Evolutionary conservation across 2,329 filamentous ascomycete species (phyloP).

Genomic region (Xylaria polymorpha): DNA sequence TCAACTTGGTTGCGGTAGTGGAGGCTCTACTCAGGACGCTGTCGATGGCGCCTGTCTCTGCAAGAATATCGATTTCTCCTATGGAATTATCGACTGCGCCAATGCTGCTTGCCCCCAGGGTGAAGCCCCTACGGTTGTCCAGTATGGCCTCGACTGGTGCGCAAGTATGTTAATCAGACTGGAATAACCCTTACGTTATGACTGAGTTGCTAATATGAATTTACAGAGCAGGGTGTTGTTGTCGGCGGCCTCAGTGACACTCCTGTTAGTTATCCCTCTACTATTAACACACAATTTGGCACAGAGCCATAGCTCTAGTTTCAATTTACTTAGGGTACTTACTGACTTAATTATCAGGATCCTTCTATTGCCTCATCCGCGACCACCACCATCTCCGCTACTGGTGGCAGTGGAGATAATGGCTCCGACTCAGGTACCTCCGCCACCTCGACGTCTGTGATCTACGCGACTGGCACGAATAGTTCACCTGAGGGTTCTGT

Average conservation of each 20-base stretch:
- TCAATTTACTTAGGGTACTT: neutral
- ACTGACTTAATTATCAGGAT: conserved; percentile 34
- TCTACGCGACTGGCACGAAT: conserved; percentile 38
- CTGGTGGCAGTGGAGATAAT: neutral
- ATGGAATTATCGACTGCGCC: conserved; percentile 53
- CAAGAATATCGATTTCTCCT: conserved; percentile 54
- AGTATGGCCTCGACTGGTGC: conserved; percentile 49
- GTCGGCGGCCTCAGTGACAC: conserved; percentile 35
- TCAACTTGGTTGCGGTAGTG: conserved; percentile 59
- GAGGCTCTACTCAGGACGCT: conserved; percentile 40
- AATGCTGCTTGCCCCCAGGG: conserved; percentile 41
- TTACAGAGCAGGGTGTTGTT: conserved; percentile 43
- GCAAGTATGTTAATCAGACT: conserved; percentile 42
- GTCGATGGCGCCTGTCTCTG: conserved; percentile 56
- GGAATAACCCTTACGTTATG: neutral
- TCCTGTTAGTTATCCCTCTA: conserved; percentile 25
- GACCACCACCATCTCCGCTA: conserved; percentile 5
- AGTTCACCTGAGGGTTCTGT: conserved; percentile 31
- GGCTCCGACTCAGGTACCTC: neutral
- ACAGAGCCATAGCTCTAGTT: neutral
- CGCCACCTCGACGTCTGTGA: conserved; percentile 21
- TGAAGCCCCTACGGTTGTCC: conserved; percentile 41
- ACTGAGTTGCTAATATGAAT: conserved; percentile 17
- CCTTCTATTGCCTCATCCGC: conserved; percentile 23
- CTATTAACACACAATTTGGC: neutral